phyloP scores from a whole-genome alignment of 495 filamentous ascomycete species.

The Penicillium cosmopolitanum region DNA sequence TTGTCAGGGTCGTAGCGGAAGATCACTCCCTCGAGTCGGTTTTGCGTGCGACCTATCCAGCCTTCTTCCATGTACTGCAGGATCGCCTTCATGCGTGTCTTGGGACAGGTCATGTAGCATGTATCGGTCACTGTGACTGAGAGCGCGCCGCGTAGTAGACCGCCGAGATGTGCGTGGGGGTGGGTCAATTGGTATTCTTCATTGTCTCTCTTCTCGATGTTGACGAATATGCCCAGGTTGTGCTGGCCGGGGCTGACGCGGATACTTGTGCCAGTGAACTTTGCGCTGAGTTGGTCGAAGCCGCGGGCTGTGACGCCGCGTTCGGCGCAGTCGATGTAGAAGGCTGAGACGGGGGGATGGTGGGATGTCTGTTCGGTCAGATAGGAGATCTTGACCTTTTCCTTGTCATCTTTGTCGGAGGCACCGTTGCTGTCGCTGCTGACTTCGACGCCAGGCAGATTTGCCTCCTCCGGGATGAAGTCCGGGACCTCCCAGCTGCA shows the following conservation, averaged over 20 bases:
- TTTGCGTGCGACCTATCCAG: conserved; percentile 89
- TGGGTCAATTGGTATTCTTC: conserved; percentile 96
- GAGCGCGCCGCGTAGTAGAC: conserved; percentile 79
- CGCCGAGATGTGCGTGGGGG: conserved; percentile 89
- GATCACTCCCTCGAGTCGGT: conserved; percentile 87
- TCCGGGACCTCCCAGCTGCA: conserved; percentile 94
- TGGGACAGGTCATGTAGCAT: conserved; percentile 82
- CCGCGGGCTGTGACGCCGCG: conserved; percentile 87
- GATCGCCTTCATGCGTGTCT: conserved; percentile 88
- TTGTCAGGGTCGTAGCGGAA: conserved; percentile 84
- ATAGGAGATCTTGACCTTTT: conserved; percentile 80
- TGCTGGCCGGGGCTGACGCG: conserved; percentile 89
- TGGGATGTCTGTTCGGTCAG: conserved; percentile 99
- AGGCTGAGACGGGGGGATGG: conserved; percentile 96
- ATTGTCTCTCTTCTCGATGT: conserved; percentile 73
- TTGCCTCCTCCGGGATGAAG: conserved; percentile 51
- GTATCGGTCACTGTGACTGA: conserved; percentile 85
- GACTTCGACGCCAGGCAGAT: conserved; percentile 36
- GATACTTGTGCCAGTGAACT: conserved; percentile 95
- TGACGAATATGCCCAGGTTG: conserved; percentile 95
- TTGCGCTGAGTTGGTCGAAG: conserved; percentile 94
- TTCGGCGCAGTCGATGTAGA: conserved; percentile 90
- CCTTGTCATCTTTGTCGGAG: conserved; percentile 36
- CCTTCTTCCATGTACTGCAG: conserved; percentile 91
- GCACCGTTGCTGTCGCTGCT: conserved; percentile 48